These are phyloP conservation scores for Hymenoscyphus scutula DNA, from an alignment of 2,329 filamentous ascomycete species.

Conservation along the genomic window DNA sequence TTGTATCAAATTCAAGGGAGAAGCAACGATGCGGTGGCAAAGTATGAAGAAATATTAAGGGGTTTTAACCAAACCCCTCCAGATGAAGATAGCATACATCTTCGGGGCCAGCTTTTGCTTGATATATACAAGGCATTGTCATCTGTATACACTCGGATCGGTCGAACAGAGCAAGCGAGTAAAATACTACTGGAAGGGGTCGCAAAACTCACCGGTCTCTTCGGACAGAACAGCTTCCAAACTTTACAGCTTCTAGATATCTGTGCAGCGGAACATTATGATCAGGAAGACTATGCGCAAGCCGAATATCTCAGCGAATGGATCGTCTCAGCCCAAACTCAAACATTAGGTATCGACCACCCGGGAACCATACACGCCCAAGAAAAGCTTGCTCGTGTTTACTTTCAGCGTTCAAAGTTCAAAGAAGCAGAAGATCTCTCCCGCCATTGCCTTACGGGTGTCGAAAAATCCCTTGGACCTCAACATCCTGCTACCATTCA, in stretches of 20 bases:
- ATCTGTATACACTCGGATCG: background rate
- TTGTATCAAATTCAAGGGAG: background rate
- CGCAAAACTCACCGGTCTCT: background rate
- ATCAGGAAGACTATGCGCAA: constrained; percentile 5
- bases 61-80: background rate
- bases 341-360: background rate
- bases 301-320: background rate
- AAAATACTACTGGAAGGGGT: background rate
- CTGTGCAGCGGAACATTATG: constrained; percentile 3
- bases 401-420: background rate
- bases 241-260: constrained; percentile 3
- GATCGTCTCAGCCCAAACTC: constrained; percentile 3
- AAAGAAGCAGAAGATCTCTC: background rate
- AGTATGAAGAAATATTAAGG: background rate
- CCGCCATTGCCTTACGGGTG: background rate
- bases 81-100: background rate
- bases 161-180: background rate
- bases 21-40: background rate
- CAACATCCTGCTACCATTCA: background rate
- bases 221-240: constrained; percentile 2
- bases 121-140: background rate
- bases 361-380: background rate
- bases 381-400: constrained; percentile 2
- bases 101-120: background rate
- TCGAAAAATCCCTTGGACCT: background rate